These are phyloP conservation scores for Coemansia guatemalensis DNA, from an alignment of 192 early-diverging fungal genomes.

Conservation along the genomic window DNA sequence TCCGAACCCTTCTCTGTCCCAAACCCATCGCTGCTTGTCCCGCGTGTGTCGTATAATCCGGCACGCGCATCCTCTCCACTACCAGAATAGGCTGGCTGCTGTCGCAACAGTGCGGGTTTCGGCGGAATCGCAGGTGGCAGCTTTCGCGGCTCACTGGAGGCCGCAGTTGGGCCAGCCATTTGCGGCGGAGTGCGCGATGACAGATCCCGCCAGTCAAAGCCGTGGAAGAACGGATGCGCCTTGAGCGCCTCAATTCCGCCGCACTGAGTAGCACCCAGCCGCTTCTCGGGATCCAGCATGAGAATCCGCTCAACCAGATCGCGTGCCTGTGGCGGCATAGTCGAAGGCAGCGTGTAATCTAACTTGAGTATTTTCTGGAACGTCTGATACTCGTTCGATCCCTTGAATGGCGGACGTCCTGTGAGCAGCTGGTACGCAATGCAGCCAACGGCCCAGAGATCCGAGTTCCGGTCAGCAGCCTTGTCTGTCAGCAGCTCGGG, in stretches of 20 bases:
- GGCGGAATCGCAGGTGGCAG: conserved; percentile 44
- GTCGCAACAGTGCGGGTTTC: conserved; percentile 42
- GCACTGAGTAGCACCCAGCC: conserved; percentile 61
- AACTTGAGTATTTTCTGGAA: conserved; percentile 93
- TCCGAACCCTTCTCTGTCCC: conserved; percentile 42
- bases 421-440: conserved; percentile 91
- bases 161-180: conserved; percentile 25
- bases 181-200: conserved; percentile 28
- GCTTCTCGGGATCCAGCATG: conserved; percentile 60
- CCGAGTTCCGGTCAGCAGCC: conserved; percentile 73
- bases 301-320: conserved; percentile 80
- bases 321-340: conserved; percentile 65
- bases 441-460: conserved; percentile 85
- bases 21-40: conserved; percentile 50
- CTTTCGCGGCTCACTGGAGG: not conserved
- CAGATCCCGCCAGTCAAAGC: conserved; percentile 70
- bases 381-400: conserved; percentile 91
- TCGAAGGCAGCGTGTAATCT: conserved; percentile 80
- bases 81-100: conserved; percentile 9
- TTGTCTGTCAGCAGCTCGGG: conserved; percentile 94
- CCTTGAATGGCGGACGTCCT: conserved; percentile 93
- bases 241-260: conserved; percentile 63
- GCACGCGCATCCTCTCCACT: not conserved
- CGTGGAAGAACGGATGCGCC: conserved; percentile 77
- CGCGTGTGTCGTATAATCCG: conserved; percentile 7